Evolutionary conservation across 768 basidiomycete genomes (phyloP), one percentile per base, ranked within the genome.

Genomic region (Naganishia vaughanmartiniae): DNA sequence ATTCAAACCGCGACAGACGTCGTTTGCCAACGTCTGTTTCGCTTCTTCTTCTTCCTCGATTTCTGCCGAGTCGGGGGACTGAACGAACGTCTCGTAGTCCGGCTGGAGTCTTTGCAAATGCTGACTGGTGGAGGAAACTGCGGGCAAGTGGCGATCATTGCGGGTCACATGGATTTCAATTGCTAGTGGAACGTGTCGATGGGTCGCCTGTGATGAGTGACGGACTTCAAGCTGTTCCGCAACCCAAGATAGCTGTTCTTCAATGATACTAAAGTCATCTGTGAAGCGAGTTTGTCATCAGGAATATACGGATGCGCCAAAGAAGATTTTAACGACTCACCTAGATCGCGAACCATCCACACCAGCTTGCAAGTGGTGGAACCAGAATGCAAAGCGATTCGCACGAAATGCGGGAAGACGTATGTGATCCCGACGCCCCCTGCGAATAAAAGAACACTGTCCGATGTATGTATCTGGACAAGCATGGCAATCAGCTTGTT

Each of bases 321-420:
- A 14, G n/a, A 34, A 28, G 24, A 10, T 21, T 39, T 60, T 15
- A 1, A 12, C 12, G 39, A 30, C 39, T 46, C 24, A 63, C 60
- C 60, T 4, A 63, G 60, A n/a, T 63, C 60, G 3, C 60, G 60
- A 2, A 63, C 42, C 60, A 63, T 63, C 60, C 60, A 63, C 5
- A 63, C 42, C 26, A 63, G 60, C 39, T 63, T 63, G 39, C 60
- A 63, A 11, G 60, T 45, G 19, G 60, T 63, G 11, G 39, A 4
- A 2, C 26, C n/a, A 15, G 60, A 39, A 63, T 63, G 60, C 9
- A 63, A 42, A 12, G 39, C 60, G 17, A 63, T 63, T 12, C 60
- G 36, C 24, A 63, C 60, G 24, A 63, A 30, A 30, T 63, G 60
- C 10, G 60, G 60, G 7, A 63, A 63, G 12, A 63, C 60, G 19